A percentile compares a stretch with the other conserved stretches of the same genome.
phyloP scores from a whole-genome alignment of 495 filamentous ascomycete species.

The Aspergillus cavernicola region DNA sequence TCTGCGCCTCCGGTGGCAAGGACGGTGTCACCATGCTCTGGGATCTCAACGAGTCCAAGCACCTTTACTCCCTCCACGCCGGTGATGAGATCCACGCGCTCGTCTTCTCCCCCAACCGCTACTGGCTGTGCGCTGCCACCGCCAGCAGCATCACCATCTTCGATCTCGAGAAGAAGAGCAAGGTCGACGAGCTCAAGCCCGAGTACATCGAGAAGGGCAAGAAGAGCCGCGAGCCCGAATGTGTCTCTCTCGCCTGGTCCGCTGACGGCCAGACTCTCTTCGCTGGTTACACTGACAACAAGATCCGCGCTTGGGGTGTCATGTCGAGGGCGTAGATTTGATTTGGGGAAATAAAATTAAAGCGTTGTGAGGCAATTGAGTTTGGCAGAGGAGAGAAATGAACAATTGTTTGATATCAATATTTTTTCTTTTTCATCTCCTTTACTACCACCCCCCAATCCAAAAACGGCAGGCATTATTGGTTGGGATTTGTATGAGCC shows the following conservation, averaged over 20 bases:
- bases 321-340: conserved; percentile 62
- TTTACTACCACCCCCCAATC: conserved; percentile 6
- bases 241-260: conserved; percentile 92
- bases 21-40: conserved; percentile 99
- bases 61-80: conserved; percentile 99
- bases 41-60: conserved; percentile 99
- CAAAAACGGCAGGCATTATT: conserved; percentile 37
- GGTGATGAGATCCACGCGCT: conserved; percentile 99
- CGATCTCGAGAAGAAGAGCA: conserved; percentile 99
- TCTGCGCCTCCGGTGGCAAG: conserved; percentile 99
- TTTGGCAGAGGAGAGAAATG: conserved; percentile 9
- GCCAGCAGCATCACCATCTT: conserved; percentile 99
- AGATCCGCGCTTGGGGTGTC: conserved; percentile 99
- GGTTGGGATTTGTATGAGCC: conserved; percentile 49
- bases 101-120: conserved; percentile 99
- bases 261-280: conserved; percentile 99
- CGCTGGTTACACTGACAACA: conserved; percentile 99
- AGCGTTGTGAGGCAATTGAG: conserved; percentile 26
- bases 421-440: conserved; percentile 15
- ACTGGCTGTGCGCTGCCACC: conserved; percentile 99
- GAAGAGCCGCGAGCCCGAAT: conserved; percentile 99
- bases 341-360: conserved; percentile 35
- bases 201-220: conserved; percentile 95
- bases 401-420: conserved; percentile 17
- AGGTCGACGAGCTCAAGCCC: conserved; percentile 99